Conservation (phyloP, 768 basidiomycete species). For the Tricholoma furcatifolium region DNA sequence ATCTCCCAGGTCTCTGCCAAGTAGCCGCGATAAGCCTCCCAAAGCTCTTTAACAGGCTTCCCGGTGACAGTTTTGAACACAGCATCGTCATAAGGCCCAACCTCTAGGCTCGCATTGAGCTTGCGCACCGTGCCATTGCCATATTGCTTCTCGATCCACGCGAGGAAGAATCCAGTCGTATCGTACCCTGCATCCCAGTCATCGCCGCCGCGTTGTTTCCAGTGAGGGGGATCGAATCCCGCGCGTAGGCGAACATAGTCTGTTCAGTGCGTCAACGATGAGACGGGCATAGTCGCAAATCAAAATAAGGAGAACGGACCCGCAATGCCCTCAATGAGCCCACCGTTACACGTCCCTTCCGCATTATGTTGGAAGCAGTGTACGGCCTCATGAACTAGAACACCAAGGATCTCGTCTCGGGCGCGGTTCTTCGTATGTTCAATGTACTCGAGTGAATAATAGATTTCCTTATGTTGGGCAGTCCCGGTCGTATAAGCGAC, state of each 20-base stretch:
- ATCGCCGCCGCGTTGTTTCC: conserved; percentile 48
- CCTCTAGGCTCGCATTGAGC: conserved; percentile 56
- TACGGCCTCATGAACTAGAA: conserved; percentile 73
- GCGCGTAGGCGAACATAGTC: conserved; percentile 72
- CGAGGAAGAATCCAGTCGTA: conserved; percentile 71
- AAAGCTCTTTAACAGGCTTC: conserved; percentile 50
- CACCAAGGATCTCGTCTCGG: conserved; percentile 65
- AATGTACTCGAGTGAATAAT: conserved; percentile 69
- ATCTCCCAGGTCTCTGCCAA: conserved; percentile 22
- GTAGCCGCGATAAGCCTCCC: conserved; percentile 51
- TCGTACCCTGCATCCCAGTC: conserved; percentile 79
- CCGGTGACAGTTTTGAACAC: conserved; percentile 58
- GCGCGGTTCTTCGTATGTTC: conserved; percentile 37
- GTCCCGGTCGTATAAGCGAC: conserved; percentile 67
- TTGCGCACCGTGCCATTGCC: conserved; percentile 53
- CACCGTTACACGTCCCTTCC: conserved; percentile 57
- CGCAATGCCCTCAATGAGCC: conserved; percentile 79
- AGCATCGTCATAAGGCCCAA: conserved; percentile 44
- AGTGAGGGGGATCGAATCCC: conserved; percentile 65
- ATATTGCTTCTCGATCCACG: conserved; percentile 59
- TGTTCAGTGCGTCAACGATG: conserved; percentile 20
- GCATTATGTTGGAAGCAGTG: conserved; percentile 78
- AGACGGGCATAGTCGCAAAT: background rate
- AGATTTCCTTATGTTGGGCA: conserved; percentile 64
- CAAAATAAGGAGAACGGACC: conserved; percentile 36